These are phyloP conservation scores for Rhododendron mucronatum DNA, from an alignment of 148 eudicot genomes.

Conservation along the genomic window DNA sequence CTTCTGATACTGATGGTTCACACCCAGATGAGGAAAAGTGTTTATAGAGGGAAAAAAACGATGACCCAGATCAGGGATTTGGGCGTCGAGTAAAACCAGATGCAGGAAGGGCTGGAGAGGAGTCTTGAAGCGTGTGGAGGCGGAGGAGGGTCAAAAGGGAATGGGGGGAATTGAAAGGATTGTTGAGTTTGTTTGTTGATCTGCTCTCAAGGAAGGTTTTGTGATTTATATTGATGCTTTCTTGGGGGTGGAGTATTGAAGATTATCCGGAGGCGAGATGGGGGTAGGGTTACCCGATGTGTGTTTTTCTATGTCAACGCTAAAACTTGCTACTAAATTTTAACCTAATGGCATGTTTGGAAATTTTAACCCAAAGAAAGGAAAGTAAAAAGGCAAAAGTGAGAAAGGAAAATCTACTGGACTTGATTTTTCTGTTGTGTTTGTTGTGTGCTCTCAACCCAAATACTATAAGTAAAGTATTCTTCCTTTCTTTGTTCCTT, in stretches of 20 bases:
- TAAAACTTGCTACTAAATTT: no score
- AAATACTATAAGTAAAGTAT: no score
- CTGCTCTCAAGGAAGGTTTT: background rate
- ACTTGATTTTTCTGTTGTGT: no score
- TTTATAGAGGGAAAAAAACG: background rate
- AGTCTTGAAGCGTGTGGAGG: background rate
- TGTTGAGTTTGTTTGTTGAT: background rate
- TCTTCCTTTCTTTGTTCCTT: no score
- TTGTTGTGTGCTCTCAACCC: no score
- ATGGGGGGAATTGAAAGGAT: background rate
- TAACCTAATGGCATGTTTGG: no score
- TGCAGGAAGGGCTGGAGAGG: background rate
- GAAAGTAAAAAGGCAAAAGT: no score
- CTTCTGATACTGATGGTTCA: background rate
- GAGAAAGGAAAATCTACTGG: no score
- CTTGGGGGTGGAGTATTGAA: no score
- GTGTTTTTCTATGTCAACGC: background rate
- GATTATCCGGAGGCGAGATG: background rate
- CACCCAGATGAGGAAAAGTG: background rate
- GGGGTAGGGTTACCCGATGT: background rate
- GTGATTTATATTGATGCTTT: background rate
- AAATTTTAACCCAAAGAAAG: no score
- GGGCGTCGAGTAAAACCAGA: background rate
- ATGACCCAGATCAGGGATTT: slow-evolving; percentile 19
- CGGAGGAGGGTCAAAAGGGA: background rate